Percentiles rank a stretch among this genome's conserved stretches.
Evolutionary conservation across 2,329 filamentous ascomycete species (phyloP).

Genomic region (Fusarium sambucinum): DNA sequence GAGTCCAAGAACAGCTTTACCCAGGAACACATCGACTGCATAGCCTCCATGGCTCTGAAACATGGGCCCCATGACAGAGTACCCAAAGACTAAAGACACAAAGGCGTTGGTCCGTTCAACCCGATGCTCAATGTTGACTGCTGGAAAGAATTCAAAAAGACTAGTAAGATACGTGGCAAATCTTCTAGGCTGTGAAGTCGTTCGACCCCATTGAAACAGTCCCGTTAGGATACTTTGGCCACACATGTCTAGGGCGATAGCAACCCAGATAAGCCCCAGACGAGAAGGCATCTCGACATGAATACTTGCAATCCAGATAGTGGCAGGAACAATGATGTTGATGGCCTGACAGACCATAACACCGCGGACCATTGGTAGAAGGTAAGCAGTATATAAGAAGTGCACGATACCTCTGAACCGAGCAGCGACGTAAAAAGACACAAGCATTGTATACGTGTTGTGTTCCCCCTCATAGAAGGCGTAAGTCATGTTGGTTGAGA

Average conservation of each 20-base stretch:
- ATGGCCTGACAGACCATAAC: constrained; percentile 65
- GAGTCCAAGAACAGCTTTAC: constrained; percentile 70
- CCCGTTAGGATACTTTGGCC: constrained; percentile 59
- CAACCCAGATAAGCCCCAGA: constrained; percentile 67
- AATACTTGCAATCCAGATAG: constrained; percentile 71
- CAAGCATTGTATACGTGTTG: constrained; percentile 68
- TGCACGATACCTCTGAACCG: constrained; percentile 66
- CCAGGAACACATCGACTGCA: constrained; percentile 68
- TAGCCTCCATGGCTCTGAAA: constrained; percentile 64
- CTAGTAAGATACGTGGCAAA: constrained; percentile 48
- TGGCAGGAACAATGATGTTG: constrained; percentile 60
- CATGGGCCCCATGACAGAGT: constrained; percentile 71
- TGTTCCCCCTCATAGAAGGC: constrained; percentile 61
- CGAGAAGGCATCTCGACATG: constrained; percentile 67
- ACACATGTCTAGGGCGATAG: constrained; percentile 66
- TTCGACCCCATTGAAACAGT: constrained; percentile 51
- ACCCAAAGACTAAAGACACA: constrained; percentile 73
- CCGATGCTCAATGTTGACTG: constrained; percentile 74
- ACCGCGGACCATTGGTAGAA: constrained; percentile 69
- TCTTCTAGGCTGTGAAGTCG: constrained; percentile 33
- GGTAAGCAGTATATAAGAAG: constrained; percentile 58
- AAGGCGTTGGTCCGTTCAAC: constrained; percentile 74
- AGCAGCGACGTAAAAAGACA: constrained; percentile 71
- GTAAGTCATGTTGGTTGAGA: constrained; percentile 72
- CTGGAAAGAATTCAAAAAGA: constrained; percentile 70